A percentile compares a stretch with the other conserved stretches of the same genome.
Evolutionary conservation across 2,329 filamentous ascomycete genomes (phyloP).

Genomic region (Canariomyces notabilis): DNA sequence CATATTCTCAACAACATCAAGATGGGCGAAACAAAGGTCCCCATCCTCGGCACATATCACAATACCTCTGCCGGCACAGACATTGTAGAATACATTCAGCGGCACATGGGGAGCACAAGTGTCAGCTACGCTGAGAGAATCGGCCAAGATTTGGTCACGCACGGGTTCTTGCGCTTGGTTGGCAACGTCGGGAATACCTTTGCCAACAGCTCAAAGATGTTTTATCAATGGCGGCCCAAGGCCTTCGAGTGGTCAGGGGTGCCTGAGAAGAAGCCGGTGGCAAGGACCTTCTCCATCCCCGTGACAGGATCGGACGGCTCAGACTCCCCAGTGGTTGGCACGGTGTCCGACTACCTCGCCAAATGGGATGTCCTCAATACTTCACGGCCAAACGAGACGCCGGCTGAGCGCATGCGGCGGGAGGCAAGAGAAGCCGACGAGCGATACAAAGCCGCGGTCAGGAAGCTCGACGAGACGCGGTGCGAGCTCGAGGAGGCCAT

Average conservation of each 20-base stretch:
- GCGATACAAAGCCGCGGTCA: conserved; percentile 81
- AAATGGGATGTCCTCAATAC: conserved; percentile 93
- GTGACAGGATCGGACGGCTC: conserved; percentile 48
- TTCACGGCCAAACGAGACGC: conserved; percentile 87
- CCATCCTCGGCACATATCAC: conserved; percentile 88
- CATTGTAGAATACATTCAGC: conserved; percentile 92
- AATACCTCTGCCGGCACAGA: conserved; percentile 90
- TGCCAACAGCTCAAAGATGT: conserved; percentile 94
- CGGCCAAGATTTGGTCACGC: conserved; percentile 82
- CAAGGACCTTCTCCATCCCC: conserved; percentile 69
- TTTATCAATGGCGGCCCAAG: conserved; percentile 94
- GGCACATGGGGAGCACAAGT: conserved; percentile 75
- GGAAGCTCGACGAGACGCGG: conserved; percentile 81
- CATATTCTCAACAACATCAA: conserved; percentile 85
- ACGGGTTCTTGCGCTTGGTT: conserved; percentile 83
- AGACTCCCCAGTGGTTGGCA: conserved; percentile 78
- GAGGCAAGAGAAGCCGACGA: conserved; percentile 90
- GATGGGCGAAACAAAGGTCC: conserved; percentile 86
- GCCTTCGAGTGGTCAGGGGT: conserved; percentile 83
- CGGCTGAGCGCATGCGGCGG: conserved; percentile 75
- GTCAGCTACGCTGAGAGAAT: conserved; percentile 91
- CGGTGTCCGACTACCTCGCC: conserved; percentile 82
- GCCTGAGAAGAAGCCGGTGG: conserved; percentile 78
- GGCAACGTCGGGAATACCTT: conserved; percentile 94
- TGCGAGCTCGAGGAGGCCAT: conserved; percentile 97